Base-by-base conservation (phyloP, 371 early-diverging fungal species). In the Mortierella sp. region DNA sequence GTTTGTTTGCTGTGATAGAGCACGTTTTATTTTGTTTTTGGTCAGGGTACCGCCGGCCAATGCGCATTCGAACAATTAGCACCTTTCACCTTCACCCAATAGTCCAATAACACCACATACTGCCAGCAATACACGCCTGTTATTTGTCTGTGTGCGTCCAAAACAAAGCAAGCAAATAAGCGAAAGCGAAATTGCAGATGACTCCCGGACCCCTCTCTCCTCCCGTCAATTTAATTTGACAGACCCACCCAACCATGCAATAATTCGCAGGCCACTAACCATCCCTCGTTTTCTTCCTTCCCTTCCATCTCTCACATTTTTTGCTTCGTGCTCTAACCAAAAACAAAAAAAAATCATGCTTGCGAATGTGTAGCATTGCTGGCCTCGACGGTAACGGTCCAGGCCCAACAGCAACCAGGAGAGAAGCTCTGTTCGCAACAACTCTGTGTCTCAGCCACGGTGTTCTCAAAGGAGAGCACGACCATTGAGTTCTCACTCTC, bases 371-470 rank as follows among this genome's bases (percentile, higher is more conserved):
- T 73, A 79, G 74, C 66, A 13, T 26, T 58, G 4, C 40, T 53
- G n/a, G 45, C 64, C 22, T 2, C 53, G 1, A n/a, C 50, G 31
- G n/a, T 65, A 48, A 19, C 71, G 14, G 74, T 34, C 58, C 68
- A 79, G 41, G 70, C 41, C 37, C 79, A 73, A 29, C 66, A 61
- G 40, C 1, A 45, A 10, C 64, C n/a, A n/a, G n/a, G n/a, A n/a
- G n/a, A 58, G 19, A 19, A 45, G 8, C 66, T 80, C 11, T 80
- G 80, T 66, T 67, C 73, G 14, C 3, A 22, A 2, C 68, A 75
- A 52, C 52, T 80, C 3, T 80, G 80, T 34, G 72, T 80, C 68
- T 53, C 80, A 11, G 80, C 73, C 11, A 80, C 80, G 24, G 61
- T 80, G 61, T 80, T 29, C 63, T 73, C 80, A 29, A 71, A 72